Base-by-base conservation (phyloP, 768 basidiomycete species). In the Auriculariales sp. region DNA sequence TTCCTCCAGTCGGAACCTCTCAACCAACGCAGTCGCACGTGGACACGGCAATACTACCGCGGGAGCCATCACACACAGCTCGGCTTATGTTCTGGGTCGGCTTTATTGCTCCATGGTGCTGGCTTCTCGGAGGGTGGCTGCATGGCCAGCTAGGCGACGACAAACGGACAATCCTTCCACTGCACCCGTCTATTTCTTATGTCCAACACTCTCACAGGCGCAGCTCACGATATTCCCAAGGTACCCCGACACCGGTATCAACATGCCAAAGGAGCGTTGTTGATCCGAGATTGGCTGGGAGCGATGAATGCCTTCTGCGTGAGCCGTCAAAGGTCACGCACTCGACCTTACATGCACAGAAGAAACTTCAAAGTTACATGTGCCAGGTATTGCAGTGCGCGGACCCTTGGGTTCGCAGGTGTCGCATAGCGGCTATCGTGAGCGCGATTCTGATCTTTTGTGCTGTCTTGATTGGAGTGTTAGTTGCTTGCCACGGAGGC, bases 71-170 rank as follows among this genome's bases (percentile, higher is more conserved):
- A 11, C 7, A 19, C 39, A 44, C 39, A 10, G 39, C 39, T 7
- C 39, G 39, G 12, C 22, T 25, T 12, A 65, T 83, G n/a, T 86
- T 86, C 64, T 85, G 80, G 79, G 50, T 79, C 0, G 83, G 83
- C 3, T 86, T 86, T 56, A 50, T 83, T 44, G 79, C 73, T 42
- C 83, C 83, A 0, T 75, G 81, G 62, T 72, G 83, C 48, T 86
- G 83, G 83, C 70, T 86, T 39, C 68, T 85, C 12, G 83, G 83
- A 0, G 83, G 83, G 3, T 86, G 83, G 83, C 73, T 81, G 51
- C 65, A 78, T 49, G 73, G 72, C 6, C 59, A 68, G 54, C 62
- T 65, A 36, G 72, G 73, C 6, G 72, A 73, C 70, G n/a, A n/a
- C n/a, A n/a, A n/a, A n/a, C n/a, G n/a, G n/a, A n/a, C n/a, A n/a